Conservation (phyloP, 2,329 filamentous ascomycete species). For the Aureobasidium sp. region DNA sequence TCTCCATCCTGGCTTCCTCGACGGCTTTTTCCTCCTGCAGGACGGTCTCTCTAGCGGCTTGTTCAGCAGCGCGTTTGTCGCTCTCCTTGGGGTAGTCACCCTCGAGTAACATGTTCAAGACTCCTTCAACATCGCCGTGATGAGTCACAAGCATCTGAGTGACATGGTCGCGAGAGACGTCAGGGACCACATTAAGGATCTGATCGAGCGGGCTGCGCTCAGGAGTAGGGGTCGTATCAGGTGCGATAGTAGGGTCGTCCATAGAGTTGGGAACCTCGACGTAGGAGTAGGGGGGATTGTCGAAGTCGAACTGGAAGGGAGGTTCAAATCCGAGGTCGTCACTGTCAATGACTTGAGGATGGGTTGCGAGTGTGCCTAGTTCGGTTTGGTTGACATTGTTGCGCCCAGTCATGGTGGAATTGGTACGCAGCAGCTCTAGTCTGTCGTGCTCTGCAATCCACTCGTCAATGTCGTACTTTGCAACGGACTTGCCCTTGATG, state of each 20-base stretch:
- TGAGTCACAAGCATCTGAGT: slow-evolving; percentile 28
- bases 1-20: slow-evolving; percentile 27
- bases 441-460: not conserved
- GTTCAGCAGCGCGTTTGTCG: slow-evolving; percentile 26
- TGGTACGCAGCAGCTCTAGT: not conserved
- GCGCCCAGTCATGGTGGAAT: not conserved
- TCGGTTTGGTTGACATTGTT: not conserved
- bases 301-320: not conserved
- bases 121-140: slow-evolving; percentile 18
- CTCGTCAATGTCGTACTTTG: not conserved
- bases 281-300: not conserved
- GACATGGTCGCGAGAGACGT: slow-evolving; percentile 37
- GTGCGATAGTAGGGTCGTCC: not conserved
- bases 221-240: not conserved
- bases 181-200: slow-evolving; percentile 35
- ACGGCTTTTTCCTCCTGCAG: slow-evolving; percentile 29
- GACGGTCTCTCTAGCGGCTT: slow-evolving; percentile 30
- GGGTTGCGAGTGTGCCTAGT: not conserved
- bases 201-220: not conserved
- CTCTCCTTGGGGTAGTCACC: slow-evolving; percentile 25
- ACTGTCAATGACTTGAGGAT: not conserved
- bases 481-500: too few relatives aligned
- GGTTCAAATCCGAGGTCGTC: not conserved
- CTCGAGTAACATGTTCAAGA: slow-evolving; percentile 34
- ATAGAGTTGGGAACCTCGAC: not conserved